phyloP scores from a whole-genome alignment of 2,329 filamentous ascomycete genomes.

The Ceratocystis papillata region DNA sequence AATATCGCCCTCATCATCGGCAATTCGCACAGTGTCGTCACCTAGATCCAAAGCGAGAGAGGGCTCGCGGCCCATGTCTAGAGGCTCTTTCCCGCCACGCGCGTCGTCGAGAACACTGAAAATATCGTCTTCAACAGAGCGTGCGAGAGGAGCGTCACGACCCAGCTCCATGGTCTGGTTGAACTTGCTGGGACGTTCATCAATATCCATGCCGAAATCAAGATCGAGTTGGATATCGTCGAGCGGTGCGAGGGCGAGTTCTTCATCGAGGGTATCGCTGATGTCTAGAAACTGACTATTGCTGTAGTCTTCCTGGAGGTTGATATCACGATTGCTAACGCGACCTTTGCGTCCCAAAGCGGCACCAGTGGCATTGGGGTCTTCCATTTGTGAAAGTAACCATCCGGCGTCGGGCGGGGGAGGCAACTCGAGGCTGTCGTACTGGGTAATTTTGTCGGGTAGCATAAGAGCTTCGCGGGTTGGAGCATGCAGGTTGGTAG shows the following conservation, averaged over 20 bases:
- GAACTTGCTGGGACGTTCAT: slow-evolving; percentile 45
- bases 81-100: slow-evolving; percentile 40
- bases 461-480: slow-evolving; percentile 80
- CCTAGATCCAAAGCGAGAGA: slow-evolving; percentile 46
- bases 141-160: slow-evolving; percentile 65
- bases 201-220: slow-evolving; percentile 63
- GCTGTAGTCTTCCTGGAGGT: slow-evolving; percentile 56
- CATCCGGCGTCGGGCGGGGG: slow-evolving; percentile 83
- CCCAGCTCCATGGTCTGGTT: slow-evolving; percentile 74
- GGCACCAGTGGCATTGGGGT: slow-evolving; percentile 39
- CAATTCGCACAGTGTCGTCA: slow-evolving; percentile 47
- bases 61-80: slow-evolving; percentile 43
- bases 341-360: slow-evolving; percentile 48
- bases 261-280: slow-evolving; percentile 48
- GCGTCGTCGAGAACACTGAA: slow-evolving; percentile 52
- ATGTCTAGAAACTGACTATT: slow-evolving; percentile 73
- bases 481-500: slow-evolving; percentile 66
- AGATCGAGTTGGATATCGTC: slow-evolving; percentile 63
- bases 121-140: slow-evolving; percentile 59
- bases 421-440: slow-evolving; percentile 65
- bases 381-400: slow-evolving; percentile 64
- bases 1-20: slow-evolving; percentile 54
- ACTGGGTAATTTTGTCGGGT: slow-evolving; percentile 84
- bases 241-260: slow-evolving; percentile 43
- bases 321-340: slow-evolving; percentile 53